These are phyloP conservation scores for Pseudevernia furfuracea DNA, from an alignment of 495 filamentous ascomycete species.

Conservation along the genomic window DNA sequence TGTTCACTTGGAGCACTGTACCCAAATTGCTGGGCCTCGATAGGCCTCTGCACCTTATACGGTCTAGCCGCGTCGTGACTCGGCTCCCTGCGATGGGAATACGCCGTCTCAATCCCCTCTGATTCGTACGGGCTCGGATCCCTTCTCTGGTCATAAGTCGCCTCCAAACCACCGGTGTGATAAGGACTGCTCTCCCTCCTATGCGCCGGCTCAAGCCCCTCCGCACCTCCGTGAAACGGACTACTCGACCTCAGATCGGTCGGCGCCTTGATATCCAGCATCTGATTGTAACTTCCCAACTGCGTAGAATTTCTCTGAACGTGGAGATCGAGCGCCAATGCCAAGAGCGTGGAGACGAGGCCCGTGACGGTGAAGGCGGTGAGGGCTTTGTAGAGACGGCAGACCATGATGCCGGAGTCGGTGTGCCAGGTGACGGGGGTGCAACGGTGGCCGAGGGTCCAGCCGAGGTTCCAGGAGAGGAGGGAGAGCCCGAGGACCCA, in stretches of 20 bases:
- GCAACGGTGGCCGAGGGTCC: conserved; percentile 53
- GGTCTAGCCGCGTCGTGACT: conserved; percentile 17
- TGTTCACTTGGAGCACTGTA: conserved; percentile 26
- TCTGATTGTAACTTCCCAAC: conserved; percentile 23
- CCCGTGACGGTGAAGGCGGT: conserved; percentile 54
- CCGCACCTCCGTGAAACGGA: conserved; percentile 6
- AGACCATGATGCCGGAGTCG: conserved; percentile 51
- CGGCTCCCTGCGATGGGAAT: conserved; percentile 4
- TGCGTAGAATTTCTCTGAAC: conserved; percentile 11
- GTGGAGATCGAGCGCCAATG: conserved; percentile 22
- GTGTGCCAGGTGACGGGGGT: conserved; percentile 47
- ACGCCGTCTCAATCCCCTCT: background rate
- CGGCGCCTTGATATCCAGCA: conserved; percentile 21
- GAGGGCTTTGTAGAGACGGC: conserved; percentile 58
- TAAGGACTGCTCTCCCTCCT: conserved; percentile 1
- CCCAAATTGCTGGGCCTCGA: conserved; percentile 26
- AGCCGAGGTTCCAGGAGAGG: conserved; percentile 48
- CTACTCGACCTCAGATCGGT: conserved; percentile 12
- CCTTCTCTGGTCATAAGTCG: background rate
- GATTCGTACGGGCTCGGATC: conserved; percentile 1
- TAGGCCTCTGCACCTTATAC: conserved; percentile 25
- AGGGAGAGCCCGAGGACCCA: conserved; percentile 53
- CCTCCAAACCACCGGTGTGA: background rate
- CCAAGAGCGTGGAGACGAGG: conserved; percentile 23
- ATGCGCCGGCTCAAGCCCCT: background rate